Conservation (phyloP, 106 monocot species). For the Acorus gramineus region DNA sequence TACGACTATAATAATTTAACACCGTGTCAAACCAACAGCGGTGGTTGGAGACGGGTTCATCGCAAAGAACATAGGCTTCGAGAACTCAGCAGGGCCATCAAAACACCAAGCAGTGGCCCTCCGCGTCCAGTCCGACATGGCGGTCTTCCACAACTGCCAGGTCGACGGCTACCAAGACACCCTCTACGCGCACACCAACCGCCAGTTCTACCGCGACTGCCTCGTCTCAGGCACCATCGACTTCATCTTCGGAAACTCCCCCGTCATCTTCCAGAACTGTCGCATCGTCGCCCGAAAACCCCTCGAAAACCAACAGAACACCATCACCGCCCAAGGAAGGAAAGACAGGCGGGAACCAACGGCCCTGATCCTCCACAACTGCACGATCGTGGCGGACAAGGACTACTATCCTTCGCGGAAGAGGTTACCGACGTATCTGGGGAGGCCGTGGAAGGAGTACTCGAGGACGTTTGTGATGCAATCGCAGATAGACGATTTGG, state of each 20-base stretch:
- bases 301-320: constrained; percentile 34
- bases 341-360: constrained; percentile 26
- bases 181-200: constrained; percentile 30
- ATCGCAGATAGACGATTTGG: constrained; percentile 25
- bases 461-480: constrained; percentile 31
- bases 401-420: constrained; percentile 3
- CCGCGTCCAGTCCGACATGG: constrained; percentile 26
- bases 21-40: constrained; percentile 5
- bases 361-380: constrained; percentile 19
- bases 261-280: constrained; percentile 31
- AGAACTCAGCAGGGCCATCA: constrained; percentile 34
- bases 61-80: constrained; percentile 26
- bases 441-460: constrained; percentile 38
- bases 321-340: constrained; percentile 38
- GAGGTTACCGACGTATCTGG: constrained; percentile 16
- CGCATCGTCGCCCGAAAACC: constrained; percentile 19
- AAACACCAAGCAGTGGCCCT: constrained; percentile 48
- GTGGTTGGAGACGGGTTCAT: constrained; percentile 28
- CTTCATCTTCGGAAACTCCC: constrained; percentile 39
- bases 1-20: background rate
- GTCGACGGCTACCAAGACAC: constrained; percentile 46
- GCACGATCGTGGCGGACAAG: constrained; percentile 10
- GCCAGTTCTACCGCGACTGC: constrained; percentile 37
- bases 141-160: constrained; percentile 38
- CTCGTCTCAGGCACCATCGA: constrained; percentile 38